Evolutionary conservation across 805 yeast species (phyloP), one percentile per base, ranked within the genome.

Genomic region (Wilhelminamyces savonicus): DNA sequence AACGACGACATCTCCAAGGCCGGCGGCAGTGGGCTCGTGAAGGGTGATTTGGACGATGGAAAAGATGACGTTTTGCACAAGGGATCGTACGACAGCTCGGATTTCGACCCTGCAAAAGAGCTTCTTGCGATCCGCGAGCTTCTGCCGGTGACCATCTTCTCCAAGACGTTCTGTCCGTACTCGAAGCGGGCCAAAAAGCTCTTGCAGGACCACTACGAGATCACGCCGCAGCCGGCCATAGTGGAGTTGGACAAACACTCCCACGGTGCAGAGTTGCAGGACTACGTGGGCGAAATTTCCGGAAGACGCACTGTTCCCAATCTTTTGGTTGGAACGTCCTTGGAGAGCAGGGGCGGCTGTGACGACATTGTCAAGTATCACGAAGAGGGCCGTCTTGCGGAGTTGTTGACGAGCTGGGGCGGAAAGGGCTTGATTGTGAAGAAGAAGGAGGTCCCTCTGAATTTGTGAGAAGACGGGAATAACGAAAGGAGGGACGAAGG

Each of bases 201-300:
- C 25, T 63, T 90, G 26, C 54, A 56, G 13, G 72, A 69, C 13
- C 72, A 75, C 41, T 87, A 84, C 56, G 69, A 69, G 29, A 74
- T 90, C 37, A 66, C 71, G 3, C 98, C 97, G 4, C 58, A 66
- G 19, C 88, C 86, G 3, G 48, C 66, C 5, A 69, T 83, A 31
- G 84, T 90, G 12, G 97, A 90, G 50, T 66, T 90, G 30, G 97
- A 90, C 56, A 68, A 66, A 46, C 94, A 86, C 52, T 66, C 70
- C 28, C 70, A 85, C 51, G 97, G 97, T 2, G 53, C 60, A 3
- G 81, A 72, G 37, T 66, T 92, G 36, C 97, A 88, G 56, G 72
- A 64, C 12, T 80, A 81, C 54, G 67, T 92, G 30, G 80, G 69
- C 12, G 62, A 24, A 17, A 30, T 35, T 8, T 31, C 45, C 7